These are phyloP conservation scores for Rozella allomycis DNA, from an alignment of 371 early-diverging fungal species.

Conservation along the genomic window DNA sequence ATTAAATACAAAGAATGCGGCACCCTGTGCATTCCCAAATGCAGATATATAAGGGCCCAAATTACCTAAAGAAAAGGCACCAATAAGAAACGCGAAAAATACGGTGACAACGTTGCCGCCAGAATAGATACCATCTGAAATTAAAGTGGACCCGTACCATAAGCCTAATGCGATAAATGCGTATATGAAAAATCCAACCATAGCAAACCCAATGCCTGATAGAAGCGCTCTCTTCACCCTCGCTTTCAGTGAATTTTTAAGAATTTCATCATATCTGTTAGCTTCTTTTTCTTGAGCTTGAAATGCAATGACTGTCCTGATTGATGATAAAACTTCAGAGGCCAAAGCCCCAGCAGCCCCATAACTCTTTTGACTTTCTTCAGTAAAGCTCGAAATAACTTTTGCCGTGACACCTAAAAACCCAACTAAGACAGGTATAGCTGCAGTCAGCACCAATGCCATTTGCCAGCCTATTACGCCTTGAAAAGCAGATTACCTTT, in stretches of 20 bases:
- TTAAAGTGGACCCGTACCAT: conserved; percentile 31
- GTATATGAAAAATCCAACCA: too few species aligned
- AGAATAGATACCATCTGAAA: conserved; percentile 19
- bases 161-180: conserved; percentile 36
- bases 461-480: too few species aligned
- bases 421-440: conserved; percentile 15
- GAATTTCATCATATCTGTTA: conserved; percentile 25
- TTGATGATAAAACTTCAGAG: conserved; percentile 57
- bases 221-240: conserved; percentile 5
- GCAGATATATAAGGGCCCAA: conserved; percentile 33
- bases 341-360: conserved; percentile 61
- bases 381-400: too few species aligned
- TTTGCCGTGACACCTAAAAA: not conserved
- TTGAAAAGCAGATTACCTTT: too few species aligned
- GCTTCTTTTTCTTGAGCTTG: conserved; percentile 45
- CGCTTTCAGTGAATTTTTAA: conserved; percentile 5
- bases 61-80: conserved; percentile 23
- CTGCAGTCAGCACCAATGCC: conserved; percentile 52
- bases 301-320: conserved; percentile 72
- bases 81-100: conserved; percentile 44
- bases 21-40: conserved; percentile 11
- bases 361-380: too few species aligned
- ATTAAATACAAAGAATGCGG: conserved; percentile 21
- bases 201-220: too few species aligned
- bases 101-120: conserved; percentile 35